Evolutionary conservation across 129 eudicot genomes (phyloP).

Genomic region (Flaveria brownii): DNA sequence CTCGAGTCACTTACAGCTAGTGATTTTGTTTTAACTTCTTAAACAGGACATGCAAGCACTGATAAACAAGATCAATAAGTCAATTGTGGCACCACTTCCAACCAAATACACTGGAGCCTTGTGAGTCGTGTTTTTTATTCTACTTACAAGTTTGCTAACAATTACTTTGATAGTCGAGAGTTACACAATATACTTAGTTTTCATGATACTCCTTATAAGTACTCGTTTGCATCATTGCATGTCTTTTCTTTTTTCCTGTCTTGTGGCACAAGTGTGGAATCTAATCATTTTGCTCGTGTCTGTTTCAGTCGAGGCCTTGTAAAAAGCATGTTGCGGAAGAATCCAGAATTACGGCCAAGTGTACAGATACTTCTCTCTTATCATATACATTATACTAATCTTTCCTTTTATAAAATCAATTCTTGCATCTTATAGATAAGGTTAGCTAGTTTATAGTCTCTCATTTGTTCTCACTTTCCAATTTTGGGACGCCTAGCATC

Average conservation of each 20-base stretch:
- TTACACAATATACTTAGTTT: not conserved
- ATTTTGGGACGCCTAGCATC: not conserved
- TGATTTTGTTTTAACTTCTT: slow-evolving; percentile 16
- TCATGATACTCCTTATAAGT: slow-evolving; percentile 11
- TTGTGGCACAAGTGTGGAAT: slow-evolving; percentile 18
- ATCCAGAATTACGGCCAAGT: slow-evolving; percentile 91
- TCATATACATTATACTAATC: slow-evolving; percentile 3
- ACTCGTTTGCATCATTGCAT: not conserved
- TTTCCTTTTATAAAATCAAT: slow-evolving; percentile 10
- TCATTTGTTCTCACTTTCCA: not conserved
- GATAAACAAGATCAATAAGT: slow-evolving; percentile 88
- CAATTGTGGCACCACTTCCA: slow-evolving; percentile 95
- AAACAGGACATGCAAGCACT: slow-evolving; percentile 96
- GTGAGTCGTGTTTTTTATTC: slow-evolving; percentile 50
- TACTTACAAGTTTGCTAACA: not conserved
- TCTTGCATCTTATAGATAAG: slow-evolving; percentile 15
- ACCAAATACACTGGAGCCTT: slow-evolving; percentile 75
- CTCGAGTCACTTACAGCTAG: slow-evolving; percentile 25
- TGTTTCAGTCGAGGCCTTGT: slow-evolving; percentile 78
- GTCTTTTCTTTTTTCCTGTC: not conserved
- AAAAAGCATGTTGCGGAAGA: slow-evolving; percentile 94
- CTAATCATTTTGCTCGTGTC: slow-evolving; percentile 20
- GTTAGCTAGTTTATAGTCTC: slow-evolving; percentile 13
- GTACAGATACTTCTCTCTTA: slow-evolving; percentile 46
- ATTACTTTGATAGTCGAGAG: not conserved